Conservation (phyloP, 1,284 basidiomycete species). For the Puccinia polysora region DNA sequence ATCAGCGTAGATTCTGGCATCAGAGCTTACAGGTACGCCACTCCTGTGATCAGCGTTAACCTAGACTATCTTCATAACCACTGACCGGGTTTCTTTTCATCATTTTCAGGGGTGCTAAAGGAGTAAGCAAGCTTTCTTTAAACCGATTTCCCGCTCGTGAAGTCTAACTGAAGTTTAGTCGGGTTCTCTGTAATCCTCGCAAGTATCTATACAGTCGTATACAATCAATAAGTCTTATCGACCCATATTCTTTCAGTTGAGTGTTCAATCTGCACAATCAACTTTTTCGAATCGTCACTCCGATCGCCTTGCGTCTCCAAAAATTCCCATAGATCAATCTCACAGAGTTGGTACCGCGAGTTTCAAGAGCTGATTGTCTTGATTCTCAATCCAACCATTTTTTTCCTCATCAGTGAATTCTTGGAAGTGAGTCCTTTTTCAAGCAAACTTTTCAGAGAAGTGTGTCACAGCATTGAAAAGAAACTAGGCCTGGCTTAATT, state of each 20-base stretch:
- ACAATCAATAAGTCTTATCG: slow-evolving; percentile 50
- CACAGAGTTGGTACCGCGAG: no score
- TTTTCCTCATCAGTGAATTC: slow-evolving; percentile 47
- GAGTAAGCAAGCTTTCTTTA: slow-evolving; percentile 9
- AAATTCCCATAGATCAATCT: no score
- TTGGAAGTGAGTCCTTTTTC: slow-evolving; percentile 43
- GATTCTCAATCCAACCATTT: no score
- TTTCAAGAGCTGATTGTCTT: no score
- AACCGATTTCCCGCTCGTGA: background rate
- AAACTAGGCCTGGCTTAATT: background rate
- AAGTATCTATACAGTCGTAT: slow-evolving; percentile 12
- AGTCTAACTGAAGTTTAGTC: background rate
- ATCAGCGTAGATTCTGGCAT: slow-evolving; percentile 52
- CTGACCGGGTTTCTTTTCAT: background rate
- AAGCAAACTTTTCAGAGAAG: slow-evolving; percentile 46
- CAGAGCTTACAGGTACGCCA: slow-evolving; percentile 49
- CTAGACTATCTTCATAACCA: background rate
- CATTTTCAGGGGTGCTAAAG: slow-evolving; percentile 9
- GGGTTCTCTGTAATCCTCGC: background rate
- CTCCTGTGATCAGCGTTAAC: background rate
- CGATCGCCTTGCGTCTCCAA: no score
- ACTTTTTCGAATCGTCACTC: no score
- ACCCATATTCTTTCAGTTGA: slow-evolving; percentile 51
- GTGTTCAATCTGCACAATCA: background rate
- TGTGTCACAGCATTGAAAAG: no score